phyloP scores from a whole-genome alignment of 2,329 filamentous ascomycete species.

The Alternaria arborescens region DNA sequence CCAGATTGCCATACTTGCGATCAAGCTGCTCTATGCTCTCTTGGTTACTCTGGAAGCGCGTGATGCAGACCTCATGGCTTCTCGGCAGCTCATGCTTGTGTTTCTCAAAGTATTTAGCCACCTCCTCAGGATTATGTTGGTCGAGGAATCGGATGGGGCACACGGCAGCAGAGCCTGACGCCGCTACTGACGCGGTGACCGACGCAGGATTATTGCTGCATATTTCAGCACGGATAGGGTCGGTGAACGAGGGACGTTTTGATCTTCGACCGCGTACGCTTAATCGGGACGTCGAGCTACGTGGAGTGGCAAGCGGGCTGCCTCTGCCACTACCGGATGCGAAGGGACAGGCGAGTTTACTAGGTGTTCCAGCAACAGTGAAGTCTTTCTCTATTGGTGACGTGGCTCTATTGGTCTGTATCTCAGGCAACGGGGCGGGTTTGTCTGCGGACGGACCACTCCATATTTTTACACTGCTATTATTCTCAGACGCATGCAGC shows the following conservation, averaged over 20 bases:
- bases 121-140: constrained; percentile 90
- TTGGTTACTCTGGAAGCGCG: constrained; percentile 87
- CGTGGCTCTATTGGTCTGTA: constrained; percentile 48
- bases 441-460: constrained; percentile 49
- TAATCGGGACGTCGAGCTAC: constrained; percentile 51
- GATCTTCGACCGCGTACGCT: constrained; percentile 49
- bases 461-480: constrained; percentile 53
- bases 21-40: constrained; percentile 87
- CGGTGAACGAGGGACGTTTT: constrained; percentile 53
- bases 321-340: constrained; percentile 60
- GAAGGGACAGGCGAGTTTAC: constrained; percentile 83
- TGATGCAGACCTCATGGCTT: constrained; percentile 91
- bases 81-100: constrained; percentile 95
- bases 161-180: constrained; percentile 62
- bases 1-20: constrained; percentile 90
- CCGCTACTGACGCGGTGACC: constrained; percentile 56
- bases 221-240: constrained; percentile 54
- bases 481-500: constrained; percentile 33
- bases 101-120: constrained; percentile 91
- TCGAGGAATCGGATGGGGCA: constrained; percentile 94
- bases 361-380: constrained; percentile 82
- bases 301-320: constrained; percentile 54
- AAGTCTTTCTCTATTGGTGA: constrained; percentile 82
- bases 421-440: constrained; percentile 31
- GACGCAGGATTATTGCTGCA: constrained; percentile 56